Evolutionary conservation across 768 basidiomycete genomes (phyloP), one percentile per base, ranked within the genome.

Genomic region (Lepiota venenata): DNA sequence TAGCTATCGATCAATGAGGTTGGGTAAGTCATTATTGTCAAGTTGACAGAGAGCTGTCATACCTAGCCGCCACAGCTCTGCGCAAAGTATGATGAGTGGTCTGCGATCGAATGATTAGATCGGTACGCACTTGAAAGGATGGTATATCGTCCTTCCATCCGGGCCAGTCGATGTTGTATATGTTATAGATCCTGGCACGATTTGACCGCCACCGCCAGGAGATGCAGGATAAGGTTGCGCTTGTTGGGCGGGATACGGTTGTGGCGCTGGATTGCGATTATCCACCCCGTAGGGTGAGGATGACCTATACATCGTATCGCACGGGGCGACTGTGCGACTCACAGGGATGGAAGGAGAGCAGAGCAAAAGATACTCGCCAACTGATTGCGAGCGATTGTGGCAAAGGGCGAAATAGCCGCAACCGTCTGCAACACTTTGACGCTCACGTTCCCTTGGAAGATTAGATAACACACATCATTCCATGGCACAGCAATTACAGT

Each of bases 61-160:
- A 88, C 89, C 87, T 89, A 37, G 88, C 87, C 54, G 84, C 68
- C 38, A 88, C 84, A 52, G 87, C 88, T 71, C 88, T 90, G 55
- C 36, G 53, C 38, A 59, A 62, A 38, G 40, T n/a, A 63, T 32
- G 60, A 60, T 58, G 29, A 64, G 60, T 60, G 54, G 56, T 21
- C 18, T 38, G 11, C 46, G 47, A 42, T 35, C 40, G 21, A 41
- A 47, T 44, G 36, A 36, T 44, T 12, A 27, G 47, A 58, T 22
- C 32, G 25, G 21, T 38, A 49, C 45, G 35, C 32, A 43, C 88
- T 74, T 90, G 81, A 89, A 91, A 11, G 83, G 78, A 62, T 90
- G 85, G 64, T 91, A 91, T 50, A 77, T 64, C 27, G 80, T 52
- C 57, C 76, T 73, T 15, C 89, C 89, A 71, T 90, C 83, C 36